Percentiles rank a stretch among this genome's conserved stretches.
Conservation (phyloP, 805 yeast genomes). For the Kodamaea kaohsiungensis region DNA sequence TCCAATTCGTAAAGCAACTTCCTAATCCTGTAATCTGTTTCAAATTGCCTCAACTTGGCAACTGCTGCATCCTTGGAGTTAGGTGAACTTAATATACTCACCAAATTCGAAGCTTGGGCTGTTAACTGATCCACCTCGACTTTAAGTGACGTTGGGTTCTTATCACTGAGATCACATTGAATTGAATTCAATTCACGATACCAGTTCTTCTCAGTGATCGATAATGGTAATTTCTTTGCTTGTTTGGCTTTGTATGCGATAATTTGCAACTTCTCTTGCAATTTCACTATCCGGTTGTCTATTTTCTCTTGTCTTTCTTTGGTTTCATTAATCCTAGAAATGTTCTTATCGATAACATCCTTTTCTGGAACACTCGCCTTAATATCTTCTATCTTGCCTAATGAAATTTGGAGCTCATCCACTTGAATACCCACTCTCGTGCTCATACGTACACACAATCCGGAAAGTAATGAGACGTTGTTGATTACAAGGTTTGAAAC, state of each 20-base stretch:
- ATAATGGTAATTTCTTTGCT: conserved; percentile 29
- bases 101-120: conserved; percentile 21
- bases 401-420: conserved; percentile 24
- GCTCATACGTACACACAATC: conserved; percentile 20
- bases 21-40: conserved; percentile 15
- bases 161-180: conserved; percentile 12
- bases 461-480: conserved; percentile 17
- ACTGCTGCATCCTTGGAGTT: conserved; percentile 1
- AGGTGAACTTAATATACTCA: conserved; percentile 9
- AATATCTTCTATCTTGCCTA: conserved; percentile 11
- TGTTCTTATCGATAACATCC: conserved; percentile 11
- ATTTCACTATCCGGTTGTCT: conserved; percentile 17
- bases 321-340: conserved; percentile 16
- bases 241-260: conserved; percentile 25
- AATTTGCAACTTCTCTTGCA: conserved; percentile 24
- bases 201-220: conserved; percentile 38
- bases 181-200: conserved; percentile 36
- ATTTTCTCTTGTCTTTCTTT: conserved; percentile 23
- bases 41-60: conserved; percentile 17
- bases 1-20: conserved; percentile 1
- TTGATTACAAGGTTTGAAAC: conserved; percentile 18
- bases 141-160: conserved; percentile 13
- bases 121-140: conserved; percentile 17
- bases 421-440: conserved; percentile 22
- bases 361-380: conserved; percentile 11